Conservation (phyloP, 768 basidiomycete species). For the Vararia minispora region DNA sequence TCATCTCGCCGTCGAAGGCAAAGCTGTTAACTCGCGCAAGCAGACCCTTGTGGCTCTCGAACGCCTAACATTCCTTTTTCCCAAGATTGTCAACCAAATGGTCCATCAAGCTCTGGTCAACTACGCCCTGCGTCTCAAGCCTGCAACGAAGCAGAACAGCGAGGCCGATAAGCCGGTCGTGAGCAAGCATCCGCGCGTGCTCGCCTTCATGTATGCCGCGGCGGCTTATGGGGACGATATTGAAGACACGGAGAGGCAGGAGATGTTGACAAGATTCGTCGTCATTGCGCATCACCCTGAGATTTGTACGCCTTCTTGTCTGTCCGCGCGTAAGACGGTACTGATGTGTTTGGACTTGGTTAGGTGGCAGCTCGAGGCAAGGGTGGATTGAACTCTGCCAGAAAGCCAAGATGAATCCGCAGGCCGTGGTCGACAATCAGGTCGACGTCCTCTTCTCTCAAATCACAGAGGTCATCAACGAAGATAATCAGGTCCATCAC, state of each 20-base stretch:
- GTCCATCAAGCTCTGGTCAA: slow-evolving; percentile 48
- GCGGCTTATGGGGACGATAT: slow-evolving; percentile 35
- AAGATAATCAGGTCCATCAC: slow-evolving; percentile 34
- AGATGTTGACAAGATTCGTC: slow-evolving; percentile 40
- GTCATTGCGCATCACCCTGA: slow-evolving; percentile 66
- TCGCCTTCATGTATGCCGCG: slow-evolving; percentile 41
- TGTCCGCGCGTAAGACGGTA: not conserved
- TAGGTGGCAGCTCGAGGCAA: slow-evolving; percentile 41
- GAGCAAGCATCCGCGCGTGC: slow-evolving; percentile 42
- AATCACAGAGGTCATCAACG: slow-evolving; percentile 35
- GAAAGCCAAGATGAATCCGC: slow-evolving; percentile 55
- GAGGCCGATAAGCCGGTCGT: slow-evolving; percentile 30
- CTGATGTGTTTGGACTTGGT: not conserved
- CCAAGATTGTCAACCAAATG: slow-evolving; percentile 38
- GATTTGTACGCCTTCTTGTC: slow-evolving; percentile 34
- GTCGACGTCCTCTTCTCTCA: slow-evolving; percentile 37
- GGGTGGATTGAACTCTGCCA: slow-evolving; percentile 79
- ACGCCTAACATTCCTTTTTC: slow-evolving; percentile 25
- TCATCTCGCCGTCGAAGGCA: slow-evolving; percentile 53
- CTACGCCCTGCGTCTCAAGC: slow-evolving; percentile 32
- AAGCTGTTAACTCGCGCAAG: slow-evolving; percentile 42
- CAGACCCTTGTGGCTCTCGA: slow-evolving; percentile 33
- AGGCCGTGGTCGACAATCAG: slow-evolving; percentile 39
- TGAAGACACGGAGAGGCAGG: slow-evolving; percentile 30
- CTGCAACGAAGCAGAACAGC: slow-evolving; percentile 17